Percentiles rank a stretch among this genome's conserved stretches.
These are phyloP conservation scores for Neofusicoccum kwambonambiense DNA, from an alignment of 2,329 filamentous ascomycete genomes.

Conservation along the genomic window DNA sequence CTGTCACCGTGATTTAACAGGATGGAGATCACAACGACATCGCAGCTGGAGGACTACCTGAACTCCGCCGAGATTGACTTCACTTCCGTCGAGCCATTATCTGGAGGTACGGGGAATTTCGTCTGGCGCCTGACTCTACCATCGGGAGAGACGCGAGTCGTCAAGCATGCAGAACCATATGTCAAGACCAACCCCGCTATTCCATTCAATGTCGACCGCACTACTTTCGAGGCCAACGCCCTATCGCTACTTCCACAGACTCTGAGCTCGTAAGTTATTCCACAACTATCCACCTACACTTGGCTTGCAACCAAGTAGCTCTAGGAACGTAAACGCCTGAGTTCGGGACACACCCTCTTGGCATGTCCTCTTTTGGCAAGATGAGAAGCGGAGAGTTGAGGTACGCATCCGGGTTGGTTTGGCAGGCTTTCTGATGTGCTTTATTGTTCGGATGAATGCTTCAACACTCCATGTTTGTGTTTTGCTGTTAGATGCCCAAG, in stretches of 20 bases:
- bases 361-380: no score
- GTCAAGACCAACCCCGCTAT: slow-evolving; percentile 27
- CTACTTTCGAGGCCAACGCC: slow-evolving; percentile 35
- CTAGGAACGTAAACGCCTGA: no score
- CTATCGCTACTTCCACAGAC: neutral
- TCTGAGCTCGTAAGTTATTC: neutral
- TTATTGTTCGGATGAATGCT: no score
- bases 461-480: no score
- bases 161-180: slow-evolving; percentile 37
- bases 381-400: no score
- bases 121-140: slow-evolving; percentile 31
- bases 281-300: no score
- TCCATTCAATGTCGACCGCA: slow-evolving; percentile 29
- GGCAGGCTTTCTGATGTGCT: no score
- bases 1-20: neutral
- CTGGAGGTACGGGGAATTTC: slow-evolving; percentile 37
- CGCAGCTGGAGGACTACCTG: neutral
- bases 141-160: slow-evolving; percentile 23
- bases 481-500: no score
- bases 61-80: neutral
- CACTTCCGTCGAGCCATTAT: slow-evolving; percentile 24
- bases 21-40: slow-evolving; percentile 2
- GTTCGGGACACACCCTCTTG: no score
- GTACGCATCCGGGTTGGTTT: no score
- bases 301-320: no score